A percentile compares a stretch with the other conserved stretches of the same genome.
Conservation (phyloP, 305 asterid genomes). For the Fraxinus latifolia region DNA sequence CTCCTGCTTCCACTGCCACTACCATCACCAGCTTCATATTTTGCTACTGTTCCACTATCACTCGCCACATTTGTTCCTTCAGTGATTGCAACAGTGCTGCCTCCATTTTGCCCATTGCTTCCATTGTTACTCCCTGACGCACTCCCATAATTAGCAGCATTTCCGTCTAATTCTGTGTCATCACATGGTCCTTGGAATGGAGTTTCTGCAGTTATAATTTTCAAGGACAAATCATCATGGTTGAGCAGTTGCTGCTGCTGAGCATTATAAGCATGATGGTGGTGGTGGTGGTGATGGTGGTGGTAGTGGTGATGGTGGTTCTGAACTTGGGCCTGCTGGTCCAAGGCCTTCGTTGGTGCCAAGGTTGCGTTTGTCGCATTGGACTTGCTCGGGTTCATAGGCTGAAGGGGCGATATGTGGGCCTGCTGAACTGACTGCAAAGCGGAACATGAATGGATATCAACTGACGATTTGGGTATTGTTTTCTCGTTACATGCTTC, state of each 20-base stretch:
- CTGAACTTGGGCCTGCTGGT: slow-evolving; percentile 43
- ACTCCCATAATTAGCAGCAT: slow-evolving; percentile 2
- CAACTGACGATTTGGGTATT: slow-evolving; percentile 21
- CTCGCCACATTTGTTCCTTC: slow-evolving; percentile 36
- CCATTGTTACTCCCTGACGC: slow-evolving; percentile 1
- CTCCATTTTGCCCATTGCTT: slow-evolving; percentile 6
- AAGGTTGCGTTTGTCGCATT: slow-evolving; percentile 27
- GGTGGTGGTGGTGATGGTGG: slow-evolving; percentile 49
- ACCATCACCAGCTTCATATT: slow-evolving; percentile 26
- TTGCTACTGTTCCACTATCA: slow-evolving; percentile 34
- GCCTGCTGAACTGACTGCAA: slow-evolving; percentile 38
- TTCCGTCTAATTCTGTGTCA: neutral
- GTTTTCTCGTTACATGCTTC: slow-evolving; percentile 28
- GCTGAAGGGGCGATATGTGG: slow-evolving; percentile 27
- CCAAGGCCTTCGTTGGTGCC: slow-evolving; percentile 25
- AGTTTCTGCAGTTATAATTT: slow-evolving; percentile 18
- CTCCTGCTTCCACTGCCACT: slow-evolving; percentile 32
- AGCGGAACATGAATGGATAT: slow-evolving; percentile 27
- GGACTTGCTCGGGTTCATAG: slow-evolving; percentile 23
- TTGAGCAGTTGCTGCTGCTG: slow-evolving; percentile 37
- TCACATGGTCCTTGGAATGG: neutral
- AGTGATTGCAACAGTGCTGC: slow-evolving; percentile 36
- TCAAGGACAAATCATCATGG: slow-evolving; percentile 24
- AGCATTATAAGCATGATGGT: slow-evolving; percentile 38
- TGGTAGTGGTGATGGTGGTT: slow-evolving; percentile 26